These are phyloP conservation scores for Pleochaeta shiraiana DNA, from an alignment of 2,329 filamentous ascomycete species.

Conservation along the genomic window DNA sequence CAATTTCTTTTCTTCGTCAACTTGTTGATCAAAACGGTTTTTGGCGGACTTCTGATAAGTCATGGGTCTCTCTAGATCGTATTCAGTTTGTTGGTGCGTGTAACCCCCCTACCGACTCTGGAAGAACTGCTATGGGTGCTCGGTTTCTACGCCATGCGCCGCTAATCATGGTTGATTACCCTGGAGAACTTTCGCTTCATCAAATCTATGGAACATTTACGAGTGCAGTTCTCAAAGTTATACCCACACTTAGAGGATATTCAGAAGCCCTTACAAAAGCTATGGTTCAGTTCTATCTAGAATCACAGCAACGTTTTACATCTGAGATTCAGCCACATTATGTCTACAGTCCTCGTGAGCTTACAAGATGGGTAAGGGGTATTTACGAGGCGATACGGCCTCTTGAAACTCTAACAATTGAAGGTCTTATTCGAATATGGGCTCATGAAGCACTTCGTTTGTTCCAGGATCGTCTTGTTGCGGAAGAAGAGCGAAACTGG, in stretches of 20 bases:
- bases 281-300: conserved; percentile 92
- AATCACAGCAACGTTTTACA: conserved; percentile 88
- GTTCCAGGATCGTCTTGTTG: conserved; percentile 93
- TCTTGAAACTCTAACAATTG: conserved; percentile 66
- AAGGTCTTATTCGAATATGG: conserved; percentile 93
- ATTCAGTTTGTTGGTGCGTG: conserved; percentile 99
- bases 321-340: conserved; percentile 96
- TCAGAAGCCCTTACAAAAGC: conserved; percentile 84
- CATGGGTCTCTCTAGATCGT: conserved; percentile 90
- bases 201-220: conserved; percentile 99
- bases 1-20: conserved; percentile 92
- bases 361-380: conserved; percentile 94
- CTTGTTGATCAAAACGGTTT: conserved; percentile 98
- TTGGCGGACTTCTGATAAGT: conserved; percentile 94
- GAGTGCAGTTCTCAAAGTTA: conserved; percentile 84
- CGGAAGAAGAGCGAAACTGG: conserved; percentile 86
- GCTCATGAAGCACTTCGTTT: conserved; percentile 89
- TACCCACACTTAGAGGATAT: conserved; percentile 86
- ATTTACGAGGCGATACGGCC: conserved; percentile 94
- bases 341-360: conserved; percentile 95
- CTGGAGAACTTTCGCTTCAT: conserved; percentile 76
- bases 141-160: conserved; percentile 92
- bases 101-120: conserved; percentile 93
- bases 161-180: conserved; percentile 99
- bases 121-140: conserved; percentile 80